A percentile compares a stretch with the other conserved stretches of the same genome.
phyloP scores from a whole-genome alignment of 2,329 filamentous ascomycete genomes.

The Trichoderma polysporum region DNA sequence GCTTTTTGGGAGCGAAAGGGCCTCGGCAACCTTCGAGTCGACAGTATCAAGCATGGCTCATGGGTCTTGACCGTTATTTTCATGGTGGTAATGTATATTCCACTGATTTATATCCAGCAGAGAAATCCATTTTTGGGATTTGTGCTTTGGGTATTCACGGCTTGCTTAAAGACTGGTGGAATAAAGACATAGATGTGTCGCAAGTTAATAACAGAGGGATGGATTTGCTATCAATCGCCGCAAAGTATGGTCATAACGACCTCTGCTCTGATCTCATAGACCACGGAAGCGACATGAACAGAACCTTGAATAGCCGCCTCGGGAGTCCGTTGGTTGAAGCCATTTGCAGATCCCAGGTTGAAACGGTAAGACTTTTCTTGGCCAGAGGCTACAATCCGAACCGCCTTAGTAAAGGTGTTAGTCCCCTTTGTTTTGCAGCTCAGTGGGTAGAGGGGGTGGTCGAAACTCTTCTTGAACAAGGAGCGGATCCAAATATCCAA shows the following conservation, averaged over 20 bases:
- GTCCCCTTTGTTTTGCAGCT: neutral
- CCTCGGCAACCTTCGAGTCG: neutral
- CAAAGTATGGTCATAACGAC: neutral
- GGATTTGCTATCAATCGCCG: slow-evolving; percentile 6
- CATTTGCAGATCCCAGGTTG: fast-evolving
- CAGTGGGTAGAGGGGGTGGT: fast-evolving
- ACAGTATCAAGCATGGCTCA: neutral
- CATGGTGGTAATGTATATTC: neutral
- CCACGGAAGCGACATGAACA: neutral
- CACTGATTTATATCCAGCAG: neutral
- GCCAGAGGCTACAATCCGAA: neutral
- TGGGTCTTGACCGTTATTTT: fast-evolving
- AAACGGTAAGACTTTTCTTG: neutral
- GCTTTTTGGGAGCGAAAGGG: neutral
- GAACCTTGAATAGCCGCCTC: neutral
- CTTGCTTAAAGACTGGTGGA: neutral
- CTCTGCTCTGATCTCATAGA: slow-evolving; percentile 5
- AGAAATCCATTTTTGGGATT: neutral
- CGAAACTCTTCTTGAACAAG: neutral
- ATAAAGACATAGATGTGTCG: neutral
- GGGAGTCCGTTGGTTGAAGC: neutral
- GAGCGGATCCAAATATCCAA: neutral
- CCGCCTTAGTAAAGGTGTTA: fast-evolving
- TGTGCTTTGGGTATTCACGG: neutral
- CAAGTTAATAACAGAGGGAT: neutral